Base-by-base conservation (phyloP, 2,329 filamentous ascomycete species). In the Clarireedia homoeocarpa region DNA sequence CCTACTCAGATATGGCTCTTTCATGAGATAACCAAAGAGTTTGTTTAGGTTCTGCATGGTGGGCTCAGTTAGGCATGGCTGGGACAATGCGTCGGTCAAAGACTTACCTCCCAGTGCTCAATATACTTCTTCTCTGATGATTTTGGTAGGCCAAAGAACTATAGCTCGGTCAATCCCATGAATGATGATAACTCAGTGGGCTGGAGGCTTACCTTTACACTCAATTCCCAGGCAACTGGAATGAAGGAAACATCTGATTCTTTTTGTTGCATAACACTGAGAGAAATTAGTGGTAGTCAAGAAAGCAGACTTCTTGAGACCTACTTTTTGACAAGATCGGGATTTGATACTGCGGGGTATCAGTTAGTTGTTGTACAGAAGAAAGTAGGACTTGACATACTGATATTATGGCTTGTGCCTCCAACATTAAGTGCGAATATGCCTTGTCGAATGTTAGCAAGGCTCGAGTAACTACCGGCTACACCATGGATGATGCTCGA, bases 1-100 rank as follows among this genome's bases (percentile, higher is more conserved):
- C 48, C 72, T 70, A 3, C 73, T 70, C 23, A 80, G 65, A 51
- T 75, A 71, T 1, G 75, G 70, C 24, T 79, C 76, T 39, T 71
- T 68, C 59, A 77, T 73, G 1, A 85, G 66, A 57, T 65, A 67
- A 23, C 69, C 62, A 44, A 66, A 53, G 23, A 20, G 5, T 7
- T 20, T n/a, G 17, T 34, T 23, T 42, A 52, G 34, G 38, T 47
- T 48, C 49, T 15, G 39, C 30, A 34, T 34, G n/a, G 39, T 20
- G 39, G 3, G n/a, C 14, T 17, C 15, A 7, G 39, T 42, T 20
- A 42, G 39, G 9, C n/a, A 34, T 34, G 10, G 30, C 30, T 17
- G 27, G 40, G 17, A 52, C 34, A 3, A 17, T 26, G 15, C 5
- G 5, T 20, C 17, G 2, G 62, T 10, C 58, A 59, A 47, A 34